Evolutionary conservation across 1,284 basidiomycete genomes (phyloP).

Genomic region (Tremellales sp.): DNA sequence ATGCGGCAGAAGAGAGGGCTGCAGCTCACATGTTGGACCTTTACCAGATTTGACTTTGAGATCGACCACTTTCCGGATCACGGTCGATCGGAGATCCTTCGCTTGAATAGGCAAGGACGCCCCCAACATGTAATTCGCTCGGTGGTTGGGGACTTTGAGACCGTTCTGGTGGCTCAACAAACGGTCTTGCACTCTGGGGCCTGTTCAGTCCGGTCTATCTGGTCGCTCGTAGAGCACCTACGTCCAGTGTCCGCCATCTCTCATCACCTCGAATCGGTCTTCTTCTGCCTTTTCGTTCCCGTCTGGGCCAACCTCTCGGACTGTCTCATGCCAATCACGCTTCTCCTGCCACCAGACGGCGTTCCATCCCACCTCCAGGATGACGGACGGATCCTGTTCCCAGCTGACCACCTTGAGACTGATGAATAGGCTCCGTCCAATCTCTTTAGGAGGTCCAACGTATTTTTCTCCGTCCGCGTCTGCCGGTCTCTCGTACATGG

Average conservation of each 20-base stretch:
- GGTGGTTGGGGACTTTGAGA: conserved; percentile 17
- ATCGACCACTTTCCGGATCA: conserved; percentile 27
- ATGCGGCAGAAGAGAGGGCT: neutral
- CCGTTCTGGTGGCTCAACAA: conserved; percentile 26
- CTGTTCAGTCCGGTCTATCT: neutral
- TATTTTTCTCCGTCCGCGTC: conserved; percentile 2
- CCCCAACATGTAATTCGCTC: conserved; percentile 28
- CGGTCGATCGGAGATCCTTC: conserved; percentile 13
- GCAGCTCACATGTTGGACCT: conserved; percentile 33
- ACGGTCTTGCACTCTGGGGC: conserved; percentile 36
- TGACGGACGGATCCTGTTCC: conserved; percentile 29
- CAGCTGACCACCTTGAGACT: conserved; percentile 32
- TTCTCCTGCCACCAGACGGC: conserved; percentile 32
- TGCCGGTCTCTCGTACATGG: neutral
- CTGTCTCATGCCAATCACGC: neutral
- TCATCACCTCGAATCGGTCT: conserved; percentile 19
- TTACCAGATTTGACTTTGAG: conserved; percentile 27
- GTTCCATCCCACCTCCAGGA: conserved; percentile 39
- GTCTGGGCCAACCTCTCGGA: neutral
- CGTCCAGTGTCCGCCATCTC: conserved; percentile 40
- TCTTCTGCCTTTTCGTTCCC: conserved; percentile 9
- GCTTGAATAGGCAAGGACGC: conserved; percentile 20
- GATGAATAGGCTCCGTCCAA: conserved; percentile 41
- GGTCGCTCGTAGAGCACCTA: conserved; percentile 17
- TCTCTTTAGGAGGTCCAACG: conserved; percentile 1